phyloP scores from a whole-genome alignment of 2,329 filamentous ascomycete genomes.

The Penicillium sp. region DNA sequence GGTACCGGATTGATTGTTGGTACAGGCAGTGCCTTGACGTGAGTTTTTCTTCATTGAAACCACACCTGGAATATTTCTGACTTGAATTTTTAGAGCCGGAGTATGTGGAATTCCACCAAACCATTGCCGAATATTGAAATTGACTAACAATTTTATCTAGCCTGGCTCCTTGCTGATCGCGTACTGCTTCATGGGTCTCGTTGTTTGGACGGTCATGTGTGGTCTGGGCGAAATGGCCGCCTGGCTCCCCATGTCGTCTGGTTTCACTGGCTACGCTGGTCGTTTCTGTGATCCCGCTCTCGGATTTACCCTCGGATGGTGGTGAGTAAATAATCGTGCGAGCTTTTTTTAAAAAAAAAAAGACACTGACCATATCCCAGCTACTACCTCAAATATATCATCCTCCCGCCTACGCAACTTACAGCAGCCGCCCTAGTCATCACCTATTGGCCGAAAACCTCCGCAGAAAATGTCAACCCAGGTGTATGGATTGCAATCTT shows the following conservation, averaged over 20 bases:
- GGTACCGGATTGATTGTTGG: slow-evolving; percentile 49
- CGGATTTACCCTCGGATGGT: slow-evolving; percentile 77
- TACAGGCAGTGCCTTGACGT: slow-evolving; percentile 32
- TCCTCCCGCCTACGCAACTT: slow-evolving; percentile 82
- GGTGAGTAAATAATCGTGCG: slow-evolving; percentile 47
- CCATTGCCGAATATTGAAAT: neutral
- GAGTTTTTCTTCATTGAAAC: slow-evolving; percentile 14
- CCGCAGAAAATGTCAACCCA: slow-evolving; percentile 68
- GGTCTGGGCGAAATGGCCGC: slow-evolving; percentile 83
- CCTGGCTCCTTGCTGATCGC: slow-evolving; percentile 50
- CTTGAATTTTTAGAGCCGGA: slow-evolving; percentile 34
- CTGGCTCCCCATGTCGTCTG: slow-evolving; percentile 76
- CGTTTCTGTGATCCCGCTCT: slow-evolving; percentile 80
- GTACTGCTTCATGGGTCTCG: slow-evolving; percentile 49
- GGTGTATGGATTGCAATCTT: slow-evolving; percentile 80
- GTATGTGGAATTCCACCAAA: slow-evolving; percentile 30
- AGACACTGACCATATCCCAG: slow-evolving; percentile 24
- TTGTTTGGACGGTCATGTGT: slow-evolving; percentile 82
- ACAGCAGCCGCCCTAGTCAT: slow-evolving; percentile 79
- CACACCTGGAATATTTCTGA: neutral
- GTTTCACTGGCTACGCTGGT: slow-evolving; percentile 80
- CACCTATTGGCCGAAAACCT: slow-evolving; percentile 68
- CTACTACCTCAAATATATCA: slow-evolving; percentile 77
- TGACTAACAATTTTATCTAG: slow-evolving; percentile 20
- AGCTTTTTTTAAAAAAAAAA: neutral